Evolutionary conservation across 2,329 filamentous ascomycete genomes (phyloP), one percentile per base, ranked within the genome.

Genomic region (Cladophialophora exuberans): DNA sequence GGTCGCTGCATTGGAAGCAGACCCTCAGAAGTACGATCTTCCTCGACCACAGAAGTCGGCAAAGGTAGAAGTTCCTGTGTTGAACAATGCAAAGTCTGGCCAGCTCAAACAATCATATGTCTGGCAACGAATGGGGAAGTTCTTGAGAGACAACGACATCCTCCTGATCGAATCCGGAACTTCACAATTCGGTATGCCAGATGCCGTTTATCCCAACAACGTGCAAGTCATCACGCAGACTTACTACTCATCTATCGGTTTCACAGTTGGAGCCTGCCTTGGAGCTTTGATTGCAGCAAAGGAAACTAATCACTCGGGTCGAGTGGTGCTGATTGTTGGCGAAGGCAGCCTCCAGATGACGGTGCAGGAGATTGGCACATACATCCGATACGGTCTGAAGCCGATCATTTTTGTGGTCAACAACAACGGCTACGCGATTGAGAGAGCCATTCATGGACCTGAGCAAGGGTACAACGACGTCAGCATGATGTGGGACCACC

Each of bases 321-420:
- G 64, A 22, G 56, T 63, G 6, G 54, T 66, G 20, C 46, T 66
- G 35, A 55, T 66, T 20, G 61, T 66, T 7, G 64, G 64, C n/a
- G 64, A 66, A 33, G 64, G 64, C 18, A 66, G 64, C 46, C 53
- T 66, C 31, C 64, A 66, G 28, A 64, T 66, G 63, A 66, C 63
- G 3, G 63, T 66, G 17, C 64, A 67, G 39, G 64, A 67, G 52
- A 62, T 65, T 15, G 62, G 62, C 18, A 64, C 61, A 13, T 64
- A 65, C 26, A 62, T 67, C 35, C 61, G 64, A 6, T 61, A 66
- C 22, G 59, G 60, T 1, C 54, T 65, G 52, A 66, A 59, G 9
- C 59, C 60, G 15, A 65, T 64, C 22, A 58, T 61, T 20, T 61
- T 61, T 46, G 62, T 67, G 36, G 56, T 67, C 49, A 67, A 67